Conservation (phyloP, 129 eudicot genomes). For the Centaurea solstitialis region DNA sequence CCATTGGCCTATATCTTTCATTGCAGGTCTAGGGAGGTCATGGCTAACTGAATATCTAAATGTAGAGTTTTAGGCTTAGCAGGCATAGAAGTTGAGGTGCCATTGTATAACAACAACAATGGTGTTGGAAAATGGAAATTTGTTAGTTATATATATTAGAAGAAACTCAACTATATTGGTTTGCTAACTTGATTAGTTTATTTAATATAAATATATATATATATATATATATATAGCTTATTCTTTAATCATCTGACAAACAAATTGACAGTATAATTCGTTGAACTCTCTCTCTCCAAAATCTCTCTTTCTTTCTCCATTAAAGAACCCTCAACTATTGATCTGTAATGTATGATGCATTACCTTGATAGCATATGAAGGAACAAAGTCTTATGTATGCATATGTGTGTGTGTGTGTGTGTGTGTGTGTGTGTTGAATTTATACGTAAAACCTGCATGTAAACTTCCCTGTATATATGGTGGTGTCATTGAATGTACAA, state of each 20-base stretch:
- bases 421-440: constrained; percentile 7
- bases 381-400: no score
- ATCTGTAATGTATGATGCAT: constrained; percentile 11
- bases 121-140: not conserved
- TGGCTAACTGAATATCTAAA: not conserved
- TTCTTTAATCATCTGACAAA: not conserved
- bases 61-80: no score
- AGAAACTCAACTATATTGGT: not conserved
- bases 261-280: not conserved
- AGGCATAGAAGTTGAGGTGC: not conserved
- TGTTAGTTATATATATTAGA: not conserved
- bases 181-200: not conserved
- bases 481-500: not conserved
- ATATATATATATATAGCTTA: not conserved
- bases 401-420: no score
- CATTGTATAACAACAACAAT: not conserved
- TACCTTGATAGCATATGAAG: not conserved
- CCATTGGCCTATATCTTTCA: not conserved
- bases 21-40: not conserved
- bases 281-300: not conserved
- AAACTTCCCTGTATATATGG: not conserved
- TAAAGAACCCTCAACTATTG: not conserved
- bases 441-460: not conserved
- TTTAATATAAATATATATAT: no score
- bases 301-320: not conserved